Conservation (phyloP, 1,284 basidiomycete genomes). For the Ceratorhiza oryzae-sativae region DNA sequence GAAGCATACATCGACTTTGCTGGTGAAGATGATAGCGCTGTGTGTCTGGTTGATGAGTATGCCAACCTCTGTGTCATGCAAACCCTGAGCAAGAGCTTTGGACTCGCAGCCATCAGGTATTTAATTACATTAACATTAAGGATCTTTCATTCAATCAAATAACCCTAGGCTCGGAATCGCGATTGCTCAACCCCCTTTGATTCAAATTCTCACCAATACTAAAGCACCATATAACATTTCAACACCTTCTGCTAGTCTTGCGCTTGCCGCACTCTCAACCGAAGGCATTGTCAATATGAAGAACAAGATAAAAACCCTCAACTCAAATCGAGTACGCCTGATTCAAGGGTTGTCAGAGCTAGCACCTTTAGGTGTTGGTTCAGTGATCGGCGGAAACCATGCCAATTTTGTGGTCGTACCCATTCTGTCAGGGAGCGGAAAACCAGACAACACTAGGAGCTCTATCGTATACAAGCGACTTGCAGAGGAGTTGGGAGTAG, state of each 20-base stretch:
- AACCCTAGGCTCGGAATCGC: slow-evolving; percentile 87
- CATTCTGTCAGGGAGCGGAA: slow-evolving; percentile 60
- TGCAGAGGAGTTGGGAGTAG: slow-evolving; percentile 86
- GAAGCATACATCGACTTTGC: slow-evolving; percentile 99
- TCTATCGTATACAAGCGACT: slow-evolving; percentile 79
- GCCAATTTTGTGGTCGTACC: slow-evolving; percentile 94
- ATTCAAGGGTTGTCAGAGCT: slow-evolving; percentile 58
- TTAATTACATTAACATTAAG: no score
- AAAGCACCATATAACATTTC: slow-evolving; percentile 99
- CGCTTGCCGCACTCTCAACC: slow-evolving; percentile 77
- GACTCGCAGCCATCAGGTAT: slow-evolving; percentile 92
- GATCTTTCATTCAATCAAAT: no score
- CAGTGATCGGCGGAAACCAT: slow-evolving; percentile 80
- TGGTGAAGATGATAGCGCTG: slow-evolving; percentile 66
- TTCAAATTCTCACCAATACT: slow-evolving; percentile 93
- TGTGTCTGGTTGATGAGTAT: slow-evolving; percentile 75
- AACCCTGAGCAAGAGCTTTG: slow-evolving; percentile 96
- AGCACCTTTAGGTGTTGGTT: slow-evolving; percentile 69
- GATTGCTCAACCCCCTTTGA: slow-evolving; percentile 85
- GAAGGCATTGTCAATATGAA: slow-evolving; percentile 71
- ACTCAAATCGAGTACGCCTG: slow-evolving; percentile 65
- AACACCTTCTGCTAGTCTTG: slow-evolving; percentile 85
- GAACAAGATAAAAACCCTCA: slow-evolving; percentile 67
- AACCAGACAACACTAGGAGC: slow-evolving; percentile 75
- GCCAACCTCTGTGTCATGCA: slow-evolving; percentile 93